A percentile compares a stretch with the other conserved stretches of the same genome.
phyloP scores from a whole-genome alignment of 2,329 filamentous ascomycete species.

The Verruconis gallopava region DNA sequence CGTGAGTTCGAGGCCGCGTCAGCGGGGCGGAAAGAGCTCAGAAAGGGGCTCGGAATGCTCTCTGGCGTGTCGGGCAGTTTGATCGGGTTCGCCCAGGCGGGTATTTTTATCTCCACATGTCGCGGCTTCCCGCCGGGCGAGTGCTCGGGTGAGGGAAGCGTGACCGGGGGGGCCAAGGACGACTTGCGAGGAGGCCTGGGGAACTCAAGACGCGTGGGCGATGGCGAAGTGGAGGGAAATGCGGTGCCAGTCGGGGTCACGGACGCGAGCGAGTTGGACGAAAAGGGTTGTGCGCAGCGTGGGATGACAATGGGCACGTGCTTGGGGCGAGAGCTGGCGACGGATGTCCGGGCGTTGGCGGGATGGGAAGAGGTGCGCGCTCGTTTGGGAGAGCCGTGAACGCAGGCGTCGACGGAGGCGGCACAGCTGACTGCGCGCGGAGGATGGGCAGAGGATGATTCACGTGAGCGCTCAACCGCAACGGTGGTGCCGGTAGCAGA shows the following conservation, averaged over 20 bases:
- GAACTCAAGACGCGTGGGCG: slow-evolving; percentile 19
- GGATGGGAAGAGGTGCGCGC: neutral
- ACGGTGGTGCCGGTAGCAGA: too few species aligned
- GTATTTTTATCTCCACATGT: slow-evolving; percentile 39
- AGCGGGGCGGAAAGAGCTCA: neutral
- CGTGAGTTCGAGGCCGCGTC: neutral
- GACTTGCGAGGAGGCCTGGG: slow-evolving; percentile 19
- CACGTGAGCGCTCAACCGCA: neutral
- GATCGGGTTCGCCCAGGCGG: slow-evolving; percentile 30
- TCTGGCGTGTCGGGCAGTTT: slow-evolving; percentile 22
- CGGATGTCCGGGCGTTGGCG: slow-evolving; percentile 13
- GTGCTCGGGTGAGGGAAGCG: slow-evolving; percentile 18
- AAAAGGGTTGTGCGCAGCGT: slow-evolving; percentile 26
- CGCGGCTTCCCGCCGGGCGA: slow-evolving; percentile 18
- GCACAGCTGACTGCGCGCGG: too few species aligned
- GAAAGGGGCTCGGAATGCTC: slow-evolving; percentile 12
- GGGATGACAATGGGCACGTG: slow-evolving; percentile 33
- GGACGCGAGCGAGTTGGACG: slow-evolving; percentile 21
- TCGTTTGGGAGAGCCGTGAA: neutral
- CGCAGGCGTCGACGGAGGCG: too few species aligned
- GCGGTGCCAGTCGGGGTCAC: neutral
- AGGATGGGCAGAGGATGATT: too few species aligned
- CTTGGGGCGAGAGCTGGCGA: slow-evolving; percentile 19
- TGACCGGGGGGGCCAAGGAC: slow-evolving; percentile 11
- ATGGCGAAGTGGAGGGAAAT: slow-evolving; percentile 1